Conservation (phyloP, 2,329 filamentous ascomycete genomes). For the Neoscytalidium dimidiatum region DNA sequence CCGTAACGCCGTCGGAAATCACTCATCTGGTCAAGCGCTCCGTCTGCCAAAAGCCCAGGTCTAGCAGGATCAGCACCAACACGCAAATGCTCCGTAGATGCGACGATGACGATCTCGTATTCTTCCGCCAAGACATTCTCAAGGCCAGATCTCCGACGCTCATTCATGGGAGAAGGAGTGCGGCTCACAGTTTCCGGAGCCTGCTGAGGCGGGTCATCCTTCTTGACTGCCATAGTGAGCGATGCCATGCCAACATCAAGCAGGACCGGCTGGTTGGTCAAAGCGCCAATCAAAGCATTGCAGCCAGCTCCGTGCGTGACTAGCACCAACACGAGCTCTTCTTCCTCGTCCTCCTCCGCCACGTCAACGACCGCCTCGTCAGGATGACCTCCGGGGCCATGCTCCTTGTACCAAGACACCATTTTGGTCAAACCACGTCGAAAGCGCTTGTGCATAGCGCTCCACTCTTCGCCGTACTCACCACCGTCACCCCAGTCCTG, state of each 20-base stretch:
- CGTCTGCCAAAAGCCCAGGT: conserved; percentile 20
- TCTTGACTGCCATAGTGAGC: conserved; percentile 73
- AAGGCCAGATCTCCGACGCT: conserved; percentile 42
- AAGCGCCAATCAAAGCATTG: conserved; percentile 89
- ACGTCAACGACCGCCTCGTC: conserved; percentile 31
- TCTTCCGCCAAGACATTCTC: conserved; percentile 54
- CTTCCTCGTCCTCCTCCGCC: conserved; percentile 49
- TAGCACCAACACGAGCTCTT: conserved; percentile 76
- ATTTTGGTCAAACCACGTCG: conserved; percentile 75
- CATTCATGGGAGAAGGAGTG: conserved; percentile 29
- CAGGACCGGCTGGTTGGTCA: conserved; percentile 88
- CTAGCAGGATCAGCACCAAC: conserved; percentile 48
- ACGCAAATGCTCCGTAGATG: conserved; percentile 72
- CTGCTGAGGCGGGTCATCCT: conserved; percentile 31
- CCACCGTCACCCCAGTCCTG: conserved; percentile 87
- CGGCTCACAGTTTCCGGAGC: conserved; percentile 14
- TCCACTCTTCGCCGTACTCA: conserved; percentile 90
- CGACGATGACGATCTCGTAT: conserved; percentile 75
- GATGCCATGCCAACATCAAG: conserved; percentile 89
- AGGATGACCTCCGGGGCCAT: conserved; percentile 45
- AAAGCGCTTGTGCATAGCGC: conserved; percentile 89
- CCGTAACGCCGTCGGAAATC: conserved; percentile 24
- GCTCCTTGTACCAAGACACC: conserved; percentile 75
- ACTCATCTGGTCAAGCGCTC: conserved; percentile 1
- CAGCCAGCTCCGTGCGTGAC: conserved; percentile 95